A percentile compares a stretch with the other conserved stretches of the same genome.
These are phyloP conservation scores for Colletotrichum scovillei DNA, from an alignment of 2,329 filamentous ascomycete genomes.

Conservation along the genomic window DNA sequence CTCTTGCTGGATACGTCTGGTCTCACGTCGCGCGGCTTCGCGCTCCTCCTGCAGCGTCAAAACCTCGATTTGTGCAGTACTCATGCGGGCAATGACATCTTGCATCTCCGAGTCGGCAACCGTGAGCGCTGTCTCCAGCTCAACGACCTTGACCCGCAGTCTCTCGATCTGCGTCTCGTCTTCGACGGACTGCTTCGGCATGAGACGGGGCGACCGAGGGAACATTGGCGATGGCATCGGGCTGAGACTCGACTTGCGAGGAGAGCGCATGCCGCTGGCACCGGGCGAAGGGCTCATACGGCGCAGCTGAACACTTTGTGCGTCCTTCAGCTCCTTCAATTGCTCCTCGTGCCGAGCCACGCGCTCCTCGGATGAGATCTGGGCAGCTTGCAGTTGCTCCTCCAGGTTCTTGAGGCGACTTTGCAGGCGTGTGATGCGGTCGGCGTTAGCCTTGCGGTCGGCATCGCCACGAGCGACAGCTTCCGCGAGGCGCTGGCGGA, in stretches of 20 bases:
- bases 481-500: constrained; percentile 81
- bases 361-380: constrained; percentile 87
- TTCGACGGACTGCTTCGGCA: constrained; percentile 74
- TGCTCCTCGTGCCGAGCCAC: constrained; percentile 89
- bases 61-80: constrained; percentile 84
- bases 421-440: constrained; percentile 87
- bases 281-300: constrained; percentile 69
- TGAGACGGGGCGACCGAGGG: constrained; percentile 57
- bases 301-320: constrained; percentile 80
- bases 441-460: constrained; percentile 83
- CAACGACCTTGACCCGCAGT: constrained; percentile 81
- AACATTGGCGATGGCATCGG: constrained; percentile 49
- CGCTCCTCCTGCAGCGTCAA: constrained; percentile 80
- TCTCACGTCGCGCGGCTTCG: constrained; percentile 80
- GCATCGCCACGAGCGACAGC: constrained; percentile 86
- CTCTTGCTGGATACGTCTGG: constrained; percentile 74
- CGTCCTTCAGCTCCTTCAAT: constrained; percentile 79
- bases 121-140: constrained; percentile 80
- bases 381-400: constrained; percentile 84
- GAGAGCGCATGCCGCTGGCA: constrained; percentile 43
- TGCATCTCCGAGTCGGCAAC: constrained; percentile 80
- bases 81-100: constrained; percentile 84
- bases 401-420: constrained; percentile 83
- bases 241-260: constrained; percentile 48
- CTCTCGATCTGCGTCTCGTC: constrained; percentile 80